A percentile compares a stretch with the other conserved stretches of the same genome.
These are phyloP conservation scores for Wickerhamomyces mucosus DNA, from an alignment of 805 yeast species.

Conservation along the genomic window DNA sequence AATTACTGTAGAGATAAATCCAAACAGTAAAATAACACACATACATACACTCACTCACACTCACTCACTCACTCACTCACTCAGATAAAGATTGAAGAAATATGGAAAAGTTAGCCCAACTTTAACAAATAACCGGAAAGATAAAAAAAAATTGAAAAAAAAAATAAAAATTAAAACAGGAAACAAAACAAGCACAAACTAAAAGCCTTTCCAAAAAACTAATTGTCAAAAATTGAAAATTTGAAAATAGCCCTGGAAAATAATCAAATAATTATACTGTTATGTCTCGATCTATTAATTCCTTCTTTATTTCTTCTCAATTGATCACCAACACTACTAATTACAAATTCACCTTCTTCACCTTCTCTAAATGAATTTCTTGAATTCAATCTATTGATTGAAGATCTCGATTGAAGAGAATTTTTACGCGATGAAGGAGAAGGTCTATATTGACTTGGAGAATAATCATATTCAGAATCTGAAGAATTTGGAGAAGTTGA, in stretches of 20 bases:
- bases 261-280: slow-evolving; percentile 10
- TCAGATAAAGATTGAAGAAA: too few species aligned
- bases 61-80: too few species aligned
- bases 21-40: too few species aligned
- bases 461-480: slow-evolving; percentile 19
- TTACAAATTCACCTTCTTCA: slow-evolving; percentile 21
- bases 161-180: slow-evolving; percentile 1
- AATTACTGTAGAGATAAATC: too few species aligned
- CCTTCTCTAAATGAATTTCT: slow-evolving; percentile 2
- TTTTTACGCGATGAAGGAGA: slow-evolving; percentile 10
- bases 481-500: slow-evolving; percentile 20
- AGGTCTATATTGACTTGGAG: slow-evolving; percentile 4
- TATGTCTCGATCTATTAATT: slow-evolving; percentile 16
- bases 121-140: too few species aligned
- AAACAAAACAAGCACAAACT: neutral
- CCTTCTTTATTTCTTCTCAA: slow-evolving; percentile 23
- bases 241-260: neutral
- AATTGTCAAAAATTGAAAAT: neutral
- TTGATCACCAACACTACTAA: slow-evolving; percentile 25
- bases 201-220: neutral
- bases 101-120: too few species aligned
- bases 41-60: too few species aligned
- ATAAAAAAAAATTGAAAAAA: too few species aligned
- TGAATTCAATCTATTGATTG: neutral
- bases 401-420: slow-evolving; percentile 1